Base-by-base conservation (phyloP, 2,329 filamentous ascomycete species). In the Verruconis gallopava region DNA sequence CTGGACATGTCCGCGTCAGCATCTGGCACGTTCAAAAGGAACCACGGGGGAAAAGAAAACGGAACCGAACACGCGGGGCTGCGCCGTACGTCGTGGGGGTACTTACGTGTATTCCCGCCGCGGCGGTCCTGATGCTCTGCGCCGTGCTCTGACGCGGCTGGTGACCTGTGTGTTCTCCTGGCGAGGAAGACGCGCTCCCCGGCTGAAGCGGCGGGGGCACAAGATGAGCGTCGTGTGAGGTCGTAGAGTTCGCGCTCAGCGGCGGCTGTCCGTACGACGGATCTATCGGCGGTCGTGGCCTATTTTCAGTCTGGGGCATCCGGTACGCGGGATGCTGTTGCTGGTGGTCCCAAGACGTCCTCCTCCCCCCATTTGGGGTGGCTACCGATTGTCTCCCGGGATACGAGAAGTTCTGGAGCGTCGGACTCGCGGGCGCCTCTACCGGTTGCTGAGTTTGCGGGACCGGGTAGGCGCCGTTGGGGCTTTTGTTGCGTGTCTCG, bases 81-180 rank as follows among this genome's bases (percentile, higher is more conserved):
- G n/a, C n/a, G n/a, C n/a, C n/a, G n/a, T n/a, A n/a, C 25, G 25
- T 30, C 25, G 6, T 30, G 6, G 33, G 33, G 12, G 14, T 36
- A 38, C 36, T 38, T 38, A 38, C 40, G 36, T 42, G 40, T 35
- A 42, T 42, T 20, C 40, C 40, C n/a, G 40, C 40, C 22, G 40
- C 40, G 4, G 40, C 40, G 9, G 32, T 20, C 5, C 33, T 34
- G 17, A 42, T 9, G 25, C 19, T 34, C 20, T 42, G 40, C 4
- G 33, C 15, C 2, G 40, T 42, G 19, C 40, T 42, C 17, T 35
- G 30, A n/a, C 25, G 25, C 5, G 30, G 40, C 14, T 25, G 25
- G 14, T 30, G 11, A n/a, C n/a, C n/a, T n/a, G n/a, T n/a, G n/a
- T n/a, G n/a, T n/a, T n/a, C n/a, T n/a, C n/a, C n/a, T n/a, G n/a